Base-by-base conservation (phyloP, 2,329 filamentous ascomycete genomes). In the Calonectria naviculata region DNA sequence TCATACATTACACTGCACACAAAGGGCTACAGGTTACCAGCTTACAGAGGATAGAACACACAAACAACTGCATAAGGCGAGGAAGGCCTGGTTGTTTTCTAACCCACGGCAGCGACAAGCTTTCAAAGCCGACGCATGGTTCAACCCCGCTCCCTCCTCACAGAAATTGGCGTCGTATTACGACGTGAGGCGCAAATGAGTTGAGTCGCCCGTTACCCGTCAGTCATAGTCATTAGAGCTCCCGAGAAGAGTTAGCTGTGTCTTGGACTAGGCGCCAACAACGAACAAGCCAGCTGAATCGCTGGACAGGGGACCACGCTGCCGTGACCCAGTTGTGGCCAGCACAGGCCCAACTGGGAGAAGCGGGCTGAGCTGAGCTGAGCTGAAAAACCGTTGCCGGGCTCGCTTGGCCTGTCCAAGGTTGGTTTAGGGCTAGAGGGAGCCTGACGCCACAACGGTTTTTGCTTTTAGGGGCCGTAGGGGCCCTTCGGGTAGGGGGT, bases 381-480 rank as follows among this genome's bases (percentile, higher is more conserved):
- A 78, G 76, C 76, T 78, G 76, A 78, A 76, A 78, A 78, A 76
- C 76, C 76, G 76, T 78, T 78, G 71, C 61, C 67, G 62, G 60
- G 72, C 65, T 71, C 70, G 67, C 76, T 78, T 77, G 71, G 74
- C 70, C 61, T 62, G 41, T 54, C 68, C 76, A 56, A 47, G 68
- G 71, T 72, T 38, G 70, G 76, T 47, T 71, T 78, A 73, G 73
- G 65, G 71, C 61, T 24, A n/a, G 29, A 70, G 74, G 72, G 68
- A 74, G 70, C 72, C 65, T 72, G 71, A 67, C 70, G 76, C 76
- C 75, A 78, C 76, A 78, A 78, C 76, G 76, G 74, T 76, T 78
- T 76, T 70, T 74, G 73, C 70, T 76, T 77, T 72, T 78, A 77
- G 76, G 71, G 76, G 75, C 73, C 71, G 73, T 58, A 71, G 70